phyloP scores from a whole-genome alignment of 2,329 filamentous ascomycete genomes.

The Fusarium papillatum region DNA sequence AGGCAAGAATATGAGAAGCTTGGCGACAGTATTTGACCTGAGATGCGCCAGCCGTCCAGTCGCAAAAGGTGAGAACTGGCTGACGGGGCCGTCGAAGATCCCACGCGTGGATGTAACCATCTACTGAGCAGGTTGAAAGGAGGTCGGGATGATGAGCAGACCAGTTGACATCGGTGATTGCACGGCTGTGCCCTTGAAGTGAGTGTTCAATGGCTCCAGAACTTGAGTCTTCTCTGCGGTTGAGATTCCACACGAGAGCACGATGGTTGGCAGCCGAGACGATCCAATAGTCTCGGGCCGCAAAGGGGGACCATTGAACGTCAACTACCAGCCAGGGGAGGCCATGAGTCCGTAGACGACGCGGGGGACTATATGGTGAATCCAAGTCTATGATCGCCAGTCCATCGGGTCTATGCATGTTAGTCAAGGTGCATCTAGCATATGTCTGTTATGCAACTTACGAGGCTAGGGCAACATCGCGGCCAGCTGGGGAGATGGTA shows the following conservation, averaged over 20 bases:
- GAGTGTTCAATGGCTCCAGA: conserved; percentile 86
- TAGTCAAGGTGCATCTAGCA: conserved; percentile 5
- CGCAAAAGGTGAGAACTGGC: conserved; percentile 85
- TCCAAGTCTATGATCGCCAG: conserved; percentile 94
- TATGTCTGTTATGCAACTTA: conserved; percentile 52
- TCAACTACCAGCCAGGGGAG: conserved; percentile 96
- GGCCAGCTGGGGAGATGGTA: conserved; percentile 91
- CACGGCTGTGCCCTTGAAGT: conserved; percentile 84
- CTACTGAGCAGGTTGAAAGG: conserved; percentile 90
- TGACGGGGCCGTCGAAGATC: conserved; percentile 82
- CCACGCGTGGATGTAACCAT: conserved; percentile 95
- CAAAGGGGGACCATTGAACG: conserved; percentile 97
- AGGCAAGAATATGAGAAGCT: conserved; percentile 88
- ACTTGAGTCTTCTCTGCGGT: conserved; percentile 79
- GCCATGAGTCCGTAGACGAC: conserved; percentile 84
- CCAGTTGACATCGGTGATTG: conserved; percentile 97
- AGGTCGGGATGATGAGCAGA: conserved; percentile 92
- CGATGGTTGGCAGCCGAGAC: conserved; percentile 96
- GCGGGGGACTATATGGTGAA: conserved; percentile 87
- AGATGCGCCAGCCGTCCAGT: conserved; percentile 94
- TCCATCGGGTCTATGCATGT: conserved; percentile 75
- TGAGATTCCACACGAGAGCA: conserved; percentile 94
- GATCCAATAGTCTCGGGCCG: conserved; percentile 91
- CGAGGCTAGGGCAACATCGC: conserved; percentile 92
- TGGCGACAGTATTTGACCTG: conserved; percentile 97